Evolutionary conservation across 1,139 yeast genomes (phyloP).

Genomic region (Yamadazyma mexicana): DNA sequence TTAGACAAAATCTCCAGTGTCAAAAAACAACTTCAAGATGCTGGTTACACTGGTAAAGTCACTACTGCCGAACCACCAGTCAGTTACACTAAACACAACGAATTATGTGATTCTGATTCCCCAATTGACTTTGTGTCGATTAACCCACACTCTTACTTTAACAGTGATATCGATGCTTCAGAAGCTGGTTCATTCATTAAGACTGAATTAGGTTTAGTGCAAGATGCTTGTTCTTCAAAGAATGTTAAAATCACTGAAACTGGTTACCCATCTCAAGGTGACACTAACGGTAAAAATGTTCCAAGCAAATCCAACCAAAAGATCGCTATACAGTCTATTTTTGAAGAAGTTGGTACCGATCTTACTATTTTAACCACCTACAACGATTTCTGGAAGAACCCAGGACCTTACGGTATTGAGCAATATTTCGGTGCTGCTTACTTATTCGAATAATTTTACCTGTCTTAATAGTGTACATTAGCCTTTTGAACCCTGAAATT

Average conservation of each 20-base stretch:
- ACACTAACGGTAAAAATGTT: constrained; percentile 66
- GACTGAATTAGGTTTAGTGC: constrained; percentile 57
- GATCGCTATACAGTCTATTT: constrained; percentile 62
- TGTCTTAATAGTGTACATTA: constrained; percentile 10
- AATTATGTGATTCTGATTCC: constrained; percentile 59
- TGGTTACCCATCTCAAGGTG: constrained; percentile 83
- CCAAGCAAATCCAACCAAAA: constrained; percentile 72
- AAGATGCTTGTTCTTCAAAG: constrained; percentile 51
- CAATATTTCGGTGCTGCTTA: constrained; percentile 76
- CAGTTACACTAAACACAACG: constrained; percentile 61
- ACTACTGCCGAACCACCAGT: constrained; percentile 90
- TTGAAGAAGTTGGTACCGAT: constrained; percentile 56
- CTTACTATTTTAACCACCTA: constrained; percentile 73
- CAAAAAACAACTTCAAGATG: constrained; percentile 52
- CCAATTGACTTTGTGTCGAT: constrained; percentile 79
- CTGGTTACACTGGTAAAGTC: constrained; percentile 76
- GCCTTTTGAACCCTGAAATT: background rate
- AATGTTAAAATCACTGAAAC: constrained; percentile 72
- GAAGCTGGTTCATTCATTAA: constrained; percentile 73
- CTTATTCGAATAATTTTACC: constrained; percentile 27
- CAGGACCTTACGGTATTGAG: constrained; percentile 83
- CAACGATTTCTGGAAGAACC: constrained; percentile 84
- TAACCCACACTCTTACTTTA: constrained; percentile 86
- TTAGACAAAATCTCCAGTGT: constrained; percentile 64
- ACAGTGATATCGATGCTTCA: constrained; percentile 56